phyloP scores from a whole-genome alignment of 495 filamentous ascomycete species.

The Filosporella fistucella region DNA sequence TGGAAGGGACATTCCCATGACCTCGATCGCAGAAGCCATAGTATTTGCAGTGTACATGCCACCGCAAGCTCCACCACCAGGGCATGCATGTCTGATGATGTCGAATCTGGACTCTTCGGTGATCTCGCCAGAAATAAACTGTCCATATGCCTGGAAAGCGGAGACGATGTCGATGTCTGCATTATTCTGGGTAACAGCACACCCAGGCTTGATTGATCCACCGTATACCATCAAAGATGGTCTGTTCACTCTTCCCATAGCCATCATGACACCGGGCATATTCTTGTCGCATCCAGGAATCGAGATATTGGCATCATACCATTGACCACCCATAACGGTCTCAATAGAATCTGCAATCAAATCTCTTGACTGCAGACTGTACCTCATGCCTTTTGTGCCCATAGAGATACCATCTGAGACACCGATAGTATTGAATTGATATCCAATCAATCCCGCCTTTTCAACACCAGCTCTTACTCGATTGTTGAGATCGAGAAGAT shows the following conservation, averaged over 20 bases:
- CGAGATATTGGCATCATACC: conserved; percentile 98
- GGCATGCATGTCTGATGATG: conserved; percentile 92
- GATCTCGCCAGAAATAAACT: conserved; percentile 89
- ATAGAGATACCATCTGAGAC: conserved; percentile 84
- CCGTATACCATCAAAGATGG: conserved; percentile 97
- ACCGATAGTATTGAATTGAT: conserved; percentile 97
- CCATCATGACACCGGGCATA: conserved; percentile 98
- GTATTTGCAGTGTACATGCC: conserved; percentile 99
- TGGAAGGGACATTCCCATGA: conserved; percentile 91
- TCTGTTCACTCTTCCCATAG: conserved; percentile 92
- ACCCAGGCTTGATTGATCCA: conserved; percentile 89
- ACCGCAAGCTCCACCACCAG: conserved; percentile 89
- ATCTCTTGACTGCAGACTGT: conserved; percentile 88
- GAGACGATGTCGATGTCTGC: conserved; percentile 89
- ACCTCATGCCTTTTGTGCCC: conserved; percentile 88
- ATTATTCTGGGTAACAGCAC: conserved; percentile 63
- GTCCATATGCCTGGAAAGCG: conserved; percentile 96
- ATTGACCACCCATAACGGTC: conserved; percentile 98
- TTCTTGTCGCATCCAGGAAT: conserved; percentile 99
- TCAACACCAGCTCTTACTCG: conserved; percentile 81
- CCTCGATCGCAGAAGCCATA: conserved; percentile 95
- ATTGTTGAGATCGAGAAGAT: conserved; percentile 82
- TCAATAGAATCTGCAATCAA: conserved; percentile 97
- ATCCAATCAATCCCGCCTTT: conserved; percentile 71
- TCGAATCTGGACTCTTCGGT: conserved; percentile 86